Evolutionary conservation across 768 basidiomycete species (phyloP), one percentile per base, ranked within the genome.

Genomic region (Basidioascus undulatus): DNA sequence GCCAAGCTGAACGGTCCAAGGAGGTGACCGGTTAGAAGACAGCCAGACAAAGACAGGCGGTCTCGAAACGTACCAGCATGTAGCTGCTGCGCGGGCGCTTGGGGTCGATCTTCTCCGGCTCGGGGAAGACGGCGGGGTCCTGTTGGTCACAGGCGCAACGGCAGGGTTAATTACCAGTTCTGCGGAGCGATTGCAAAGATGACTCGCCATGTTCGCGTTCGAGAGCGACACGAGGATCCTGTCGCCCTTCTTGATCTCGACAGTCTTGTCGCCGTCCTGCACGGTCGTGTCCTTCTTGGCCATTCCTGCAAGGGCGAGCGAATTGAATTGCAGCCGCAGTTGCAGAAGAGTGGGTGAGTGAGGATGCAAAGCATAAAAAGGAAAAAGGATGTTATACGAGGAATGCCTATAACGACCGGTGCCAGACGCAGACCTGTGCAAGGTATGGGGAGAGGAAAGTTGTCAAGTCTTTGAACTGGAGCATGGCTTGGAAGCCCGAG

Each of bases 371-470:
- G n/a, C n/a, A n/a, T n/a, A n/a, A n/a, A n/a, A n/a, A n/a, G n/a
- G n/a, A n/a, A n/a, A n/a, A n/a, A n/a, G n/a, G n/a, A n/a, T n/a
- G n/a, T n/a, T n/a, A n/a, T n/a, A 12, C 45, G 45, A 19, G 42
- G 41, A 27, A 33, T 11, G 32, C 42, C 45, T 6, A 31, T 33
- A 10, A 47, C 36, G 30, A 26, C 15, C 4, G 45, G 45, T 13
- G 37, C 32, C 18, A 47, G 42, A 18, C 45, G 45, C 10, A 47
- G 32, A 0, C 34, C 42, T 32, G n/a, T n/a, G n/a, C n/a, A n/a
- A n/a, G n/a, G n/a, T n/a, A n/a, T n/a, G n/a, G n/a, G n/a, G n/a
- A n/a, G n/a, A n/a, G n/a, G n/a, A n/a, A n/a, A n/a, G n/a, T n/a
- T n/a, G n/a, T n/a, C n/a, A n/a, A n/a, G n/a, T n/a, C n/a, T n/a